These are phyloP conservation scores for Salvia miltiorrhiza DNA, from an alignment of 257 asterid genomes.

Conservation along the genomic window DNA sequence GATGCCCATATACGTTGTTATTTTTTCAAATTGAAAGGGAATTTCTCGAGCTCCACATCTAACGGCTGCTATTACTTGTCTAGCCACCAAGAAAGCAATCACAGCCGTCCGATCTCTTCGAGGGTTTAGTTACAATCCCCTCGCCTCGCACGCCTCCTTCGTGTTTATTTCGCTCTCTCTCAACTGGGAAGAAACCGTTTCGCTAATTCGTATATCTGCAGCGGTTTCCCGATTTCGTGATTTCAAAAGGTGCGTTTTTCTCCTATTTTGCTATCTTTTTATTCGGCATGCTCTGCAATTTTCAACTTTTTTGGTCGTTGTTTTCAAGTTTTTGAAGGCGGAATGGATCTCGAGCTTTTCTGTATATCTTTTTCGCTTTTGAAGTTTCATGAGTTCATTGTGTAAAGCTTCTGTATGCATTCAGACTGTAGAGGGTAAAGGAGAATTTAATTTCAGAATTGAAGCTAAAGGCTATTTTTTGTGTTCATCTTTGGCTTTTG, in stretches of 20 bases:
- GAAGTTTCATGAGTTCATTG: not conserved
- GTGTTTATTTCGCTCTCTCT: not conserved
- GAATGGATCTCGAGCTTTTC: not conserved
- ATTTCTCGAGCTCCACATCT: constrained; percentile 1
- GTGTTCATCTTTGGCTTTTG: not conserved
- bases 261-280: not conserved
- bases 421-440: not conserved
- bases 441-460: not conserved
- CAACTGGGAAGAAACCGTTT: constrained; percentile 32
- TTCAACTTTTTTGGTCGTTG: not conserved
- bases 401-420: not conserved
- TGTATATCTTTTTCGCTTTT: no score
- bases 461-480: not conserved
- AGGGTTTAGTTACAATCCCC: constrained; percentile 49
- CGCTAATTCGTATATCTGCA: not conserved
- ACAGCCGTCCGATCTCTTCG: constrained; percentile 38
- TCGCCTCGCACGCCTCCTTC: constrained; percentile 41
- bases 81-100: constrained; percentile 18
- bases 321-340: not conserved
- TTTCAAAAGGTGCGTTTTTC: constrained; percentile 19
- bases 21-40: not conserved
- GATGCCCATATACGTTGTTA: not conserved
- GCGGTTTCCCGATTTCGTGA: constrained; percentile 29
- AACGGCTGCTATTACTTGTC: constrained; percentile 21
- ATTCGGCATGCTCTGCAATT: not conserved